These are phyloP conservation scores for Amphichorda felina DNA, from an alignment of 2,329 filamentous ascomycete species.

Conservation along the genomic window DNA sequence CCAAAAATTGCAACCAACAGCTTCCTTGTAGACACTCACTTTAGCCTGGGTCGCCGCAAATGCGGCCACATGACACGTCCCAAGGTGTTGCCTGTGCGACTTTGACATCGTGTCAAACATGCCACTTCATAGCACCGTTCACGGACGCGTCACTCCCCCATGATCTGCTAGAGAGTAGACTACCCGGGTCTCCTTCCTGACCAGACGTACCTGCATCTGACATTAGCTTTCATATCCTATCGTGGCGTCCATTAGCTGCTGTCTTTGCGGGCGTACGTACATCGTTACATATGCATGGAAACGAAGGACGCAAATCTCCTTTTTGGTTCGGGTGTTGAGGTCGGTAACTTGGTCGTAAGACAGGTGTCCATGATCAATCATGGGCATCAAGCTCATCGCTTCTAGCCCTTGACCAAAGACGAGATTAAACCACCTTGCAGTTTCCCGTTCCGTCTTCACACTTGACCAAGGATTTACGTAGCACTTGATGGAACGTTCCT, in stretches of 20 bases:
- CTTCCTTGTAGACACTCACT: too few species aligned
- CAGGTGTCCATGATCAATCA: constrained; percentile 40
- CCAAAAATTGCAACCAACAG: too few species aligned
- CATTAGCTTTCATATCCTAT: constrained; percentile 5
- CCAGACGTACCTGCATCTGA: constrained; percentile 9
- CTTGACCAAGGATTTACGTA: constrained; percentile 65
- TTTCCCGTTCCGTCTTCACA: constrained; percentile 50
- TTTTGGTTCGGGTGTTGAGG: constrained; percentile 50
- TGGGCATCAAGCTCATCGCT: constrained; percentile 59
- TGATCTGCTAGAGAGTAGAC: too few species aligned
- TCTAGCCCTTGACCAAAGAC: constrained; percentile 63
- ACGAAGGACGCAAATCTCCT: constrained; percentile 56
- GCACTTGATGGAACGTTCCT: constrained; percentile 54
- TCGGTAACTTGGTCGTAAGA: constrained; percentile 48
- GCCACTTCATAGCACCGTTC: too few species aligned
- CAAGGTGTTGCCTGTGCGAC: too few species aligned
- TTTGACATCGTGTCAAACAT: too few species aligned
- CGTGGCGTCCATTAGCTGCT: background rate
- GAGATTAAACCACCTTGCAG: constrained; percentile 77
- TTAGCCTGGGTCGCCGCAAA: too few species aligned
- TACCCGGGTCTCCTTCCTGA: constrained; percentile 1
- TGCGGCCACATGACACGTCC: too few species aligned
- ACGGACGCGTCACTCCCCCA: too few species aligned
- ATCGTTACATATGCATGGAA: constrained; percentile 64
- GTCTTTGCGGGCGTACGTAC: constrained; percentile 39